These are phyloP conservation scores for Geranomyces michiganensis DNA, from an alignment of 192 early-diverging fungal genomes.

Conservation along the genomic window DNA sequence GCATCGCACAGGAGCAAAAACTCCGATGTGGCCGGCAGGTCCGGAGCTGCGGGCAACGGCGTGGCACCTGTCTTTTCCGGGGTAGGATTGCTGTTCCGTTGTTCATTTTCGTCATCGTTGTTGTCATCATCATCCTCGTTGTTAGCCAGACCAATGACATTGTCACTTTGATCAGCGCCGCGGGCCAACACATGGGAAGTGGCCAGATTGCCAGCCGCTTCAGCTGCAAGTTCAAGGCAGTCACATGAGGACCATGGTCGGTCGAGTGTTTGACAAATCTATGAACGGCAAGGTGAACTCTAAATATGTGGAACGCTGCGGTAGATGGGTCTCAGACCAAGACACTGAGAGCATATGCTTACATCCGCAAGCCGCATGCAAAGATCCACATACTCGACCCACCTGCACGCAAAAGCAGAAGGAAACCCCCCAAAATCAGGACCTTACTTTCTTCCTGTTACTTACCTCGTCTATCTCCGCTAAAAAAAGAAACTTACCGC, in stretches of 20 bases:
- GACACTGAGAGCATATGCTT: too few relatives aligned
- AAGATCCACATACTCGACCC: not conserved
- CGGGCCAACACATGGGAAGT: not conserved
- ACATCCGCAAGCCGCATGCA: constrained; percentile 16
- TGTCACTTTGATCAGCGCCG: not conserved
- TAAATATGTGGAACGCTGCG: not conserved
- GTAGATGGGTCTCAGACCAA: too few relatives aligned
- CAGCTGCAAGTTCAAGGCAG: constrained; percentile 9
- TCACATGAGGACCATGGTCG: constrained; percentile 26
- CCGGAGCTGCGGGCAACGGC: too few relatives aligned
- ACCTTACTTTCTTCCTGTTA: too few relatives aligned
- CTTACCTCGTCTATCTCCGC: not conserved
- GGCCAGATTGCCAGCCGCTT: not conserved
- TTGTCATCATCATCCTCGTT: too few relatives aligned
- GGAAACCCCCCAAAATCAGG: not conserved
- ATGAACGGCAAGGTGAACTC: not conserved
- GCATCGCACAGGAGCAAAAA: not conserved
- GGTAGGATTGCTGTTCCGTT: too few relatives aligned
- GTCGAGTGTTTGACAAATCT: constrained; percentile 8
- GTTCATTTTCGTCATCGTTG: too few relatives aligned
- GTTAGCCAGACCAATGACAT: not conserved
- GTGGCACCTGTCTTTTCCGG: too few relatives aligned
- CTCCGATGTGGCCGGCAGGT: not conserved
- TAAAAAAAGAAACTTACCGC: not conserved
- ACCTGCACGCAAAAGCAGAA: not conserved